These are phyloP conservation scores for Ambrosia trifida DNA, from an alignment of 129 eudicot species.

Conservation along the genomic window DNA sequence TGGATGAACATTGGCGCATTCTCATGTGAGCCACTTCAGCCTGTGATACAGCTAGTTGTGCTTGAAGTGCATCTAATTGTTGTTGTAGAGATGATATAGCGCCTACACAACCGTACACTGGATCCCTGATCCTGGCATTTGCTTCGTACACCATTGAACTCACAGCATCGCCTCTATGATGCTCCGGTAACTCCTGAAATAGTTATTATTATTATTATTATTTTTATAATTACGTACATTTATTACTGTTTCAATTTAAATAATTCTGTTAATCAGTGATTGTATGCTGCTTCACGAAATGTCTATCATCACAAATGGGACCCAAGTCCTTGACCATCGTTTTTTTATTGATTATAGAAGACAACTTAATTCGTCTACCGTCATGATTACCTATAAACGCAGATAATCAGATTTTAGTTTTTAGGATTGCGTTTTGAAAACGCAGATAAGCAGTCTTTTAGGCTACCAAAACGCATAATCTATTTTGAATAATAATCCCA, in stretches of 20 bases:
- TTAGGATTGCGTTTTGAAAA: too few relatives aligned
- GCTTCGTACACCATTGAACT: constrained; percentile 92
- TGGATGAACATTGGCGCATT: constrained; percentile 59
- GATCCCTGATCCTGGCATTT: constrained; percentile 80
- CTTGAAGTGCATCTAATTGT: constrained; percentile 66
- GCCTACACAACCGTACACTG: constrained; percentile 83
- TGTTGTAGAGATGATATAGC: constrained; percentile 82
- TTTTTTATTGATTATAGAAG: constrained; percentile 20
- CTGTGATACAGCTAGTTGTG: constrained; percentile 69
- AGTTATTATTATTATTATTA: background rate
- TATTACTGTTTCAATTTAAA: too few relatives aligned
- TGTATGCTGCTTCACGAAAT: constrained; percentile 30
- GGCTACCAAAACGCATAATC: too few relatives aligned
- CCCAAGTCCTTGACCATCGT: constrained; percentile 23
- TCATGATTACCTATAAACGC: constrained; percentile 38
- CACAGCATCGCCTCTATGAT: constrained; percentile 84
- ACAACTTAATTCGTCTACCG: constrained; percentile 23
- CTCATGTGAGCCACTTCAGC: constrained; percentile 83
- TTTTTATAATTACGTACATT: background rate
- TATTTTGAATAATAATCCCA: too few relatives aligned
- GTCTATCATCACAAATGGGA: constrained; percentile 23
- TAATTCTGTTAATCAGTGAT: background rate
- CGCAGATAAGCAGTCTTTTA: too few relatives aligned
- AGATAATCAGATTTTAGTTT: too few relatives aligned
- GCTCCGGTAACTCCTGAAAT: constrained; percentile 73